A percentile compares a stretch with the other conserved stretches of the same genome.
Evolutionary conservation across 768 basidiomycete species (phyloP).

Genomic region (Rhodotorula diobovata): DNA sequence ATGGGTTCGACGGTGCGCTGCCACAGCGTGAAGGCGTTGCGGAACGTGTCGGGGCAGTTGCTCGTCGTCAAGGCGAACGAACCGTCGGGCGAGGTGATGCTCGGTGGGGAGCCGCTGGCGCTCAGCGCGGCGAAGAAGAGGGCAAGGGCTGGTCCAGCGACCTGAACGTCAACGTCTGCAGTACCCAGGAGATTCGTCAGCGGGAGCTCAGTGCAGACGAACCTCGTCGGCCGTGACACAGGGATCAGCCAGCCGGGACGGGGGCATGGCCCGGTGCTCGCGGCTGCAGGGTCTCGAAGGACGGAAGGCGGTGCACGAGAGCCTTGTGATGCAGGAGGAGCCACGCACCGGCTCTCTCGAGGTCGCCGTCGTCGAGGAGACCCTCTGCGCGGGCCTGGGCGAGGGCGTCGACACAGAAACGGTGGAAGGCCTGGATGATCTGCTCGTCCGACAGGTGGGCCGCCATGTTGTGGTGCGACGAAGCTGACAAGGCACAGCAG

Average conservation of each 20-base stretch:
- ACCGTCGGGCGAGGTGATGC: slow-evolving; percentile 67
- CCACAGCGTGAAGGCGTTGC: slow-evolving; percentile 70
- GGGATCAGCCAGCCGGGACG: no score
- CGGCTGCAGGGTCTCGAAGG: not conserved
- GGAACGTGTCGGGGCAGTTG: slow-evolving; percentile 69
- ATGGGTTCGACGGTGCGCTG: slow-evolving; percentile 61
- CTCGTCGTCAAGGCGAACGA: slow-evolving; percentile 56
- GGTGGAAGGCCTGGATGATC: slow-evolving; percentile 25
- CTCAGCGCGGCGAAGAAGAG: slow-evolving; percentile 79
- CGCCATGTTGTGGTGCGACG: not conserved
- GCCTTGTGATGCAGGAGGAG: no score
- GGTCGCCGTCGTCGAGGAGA: slow-evolving; percentile 65
- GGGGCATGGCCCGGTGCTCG: no score
- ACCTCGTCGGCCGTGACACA: no score
- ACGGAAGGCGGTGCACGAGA: no score
- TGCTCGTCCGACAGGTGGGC: not conserved
- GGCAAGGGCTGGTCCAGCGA: slow-evolving; percentile 68
- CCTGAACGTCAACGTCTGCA: slow-evolving; percentile 10
- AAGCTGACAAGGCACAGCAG: no score
- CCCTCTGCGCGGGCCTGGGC: slow-evolving; percentile 65
- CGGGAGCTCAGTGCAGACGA: no score
- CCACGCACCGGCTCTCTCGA: slow-evolving; percentile 63
- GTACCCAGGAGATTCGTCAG: not conserved
- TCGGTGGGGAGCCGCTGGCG: slow-evolving; percentile 68
- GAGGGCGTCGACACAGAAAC: not conserved